Conservation (phyloP, 1,284 basidiomycete genomes). For the Phellopilus nigrolimitatus region DNA sequence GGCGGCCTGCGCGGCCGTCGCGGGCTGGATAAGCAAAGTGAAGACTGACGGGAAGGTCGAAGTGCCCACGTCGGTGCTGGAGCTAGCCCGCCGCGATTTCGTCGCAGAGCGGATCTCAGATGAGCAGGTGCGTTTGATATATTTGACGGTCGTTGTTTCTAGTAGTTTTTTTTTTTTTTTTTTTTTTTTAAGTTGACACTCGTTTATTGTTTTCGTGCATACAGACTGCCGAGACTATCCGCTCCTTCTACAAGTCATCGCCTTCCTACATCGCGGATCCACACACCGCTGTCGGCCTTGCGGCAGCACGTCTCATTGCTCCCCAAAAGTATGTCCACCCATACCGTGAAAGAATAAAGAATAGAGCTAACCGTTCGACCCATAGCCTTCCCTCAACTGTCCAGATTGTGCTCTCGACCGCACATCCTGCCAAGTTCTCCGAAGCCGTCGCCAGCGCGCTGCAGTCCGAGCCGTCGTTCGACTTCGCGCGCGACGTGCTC, state of each 20-base stretch:
- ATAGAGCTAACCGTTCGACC: background rate
- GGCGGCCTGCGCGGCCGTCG: constrained; percentile 59
- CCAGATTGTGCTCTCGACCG: constrained; percentile 91
- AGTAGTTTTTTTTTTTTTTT: background rate
- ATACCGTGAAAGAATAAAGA: background rate
- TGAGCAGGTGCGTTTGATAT: constrained; percentile 55
- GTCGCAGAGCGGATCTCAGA: constrained; percentile 85
- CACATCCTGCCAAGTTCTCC: constrained; percentile 97
- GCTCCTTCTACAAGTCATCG: constrained; percentile 54
- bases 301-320: constrained; percentile 52
- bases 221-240: constrained; percentile 84
- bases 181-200: background rate
- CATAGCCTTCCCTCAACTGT: constrained; percentile 47
- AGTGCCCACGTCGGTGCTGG: constrained; percentile 68
- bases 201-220: background rate
- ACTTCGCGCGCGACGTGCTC: constrained; percentile 78
- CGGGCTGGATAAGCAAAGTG: constrained; percentile 85
- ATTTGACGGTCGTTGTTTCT: constrained; percentile 10
- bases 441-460: constrained; percentile 87
- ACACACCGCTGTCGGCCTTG: constrained; percentile 94
- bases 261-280: constrained; percentile 87
- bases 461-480: constrained; percentile 49
- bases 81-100: constrained; percentile 80
- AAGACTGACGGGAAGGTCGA: constrained; percentile 76
- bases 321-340: constrained; percentile 35